Conservation (phyloP, 164 flowering plant genomes). For the Dillenia turbinata region DNA sequence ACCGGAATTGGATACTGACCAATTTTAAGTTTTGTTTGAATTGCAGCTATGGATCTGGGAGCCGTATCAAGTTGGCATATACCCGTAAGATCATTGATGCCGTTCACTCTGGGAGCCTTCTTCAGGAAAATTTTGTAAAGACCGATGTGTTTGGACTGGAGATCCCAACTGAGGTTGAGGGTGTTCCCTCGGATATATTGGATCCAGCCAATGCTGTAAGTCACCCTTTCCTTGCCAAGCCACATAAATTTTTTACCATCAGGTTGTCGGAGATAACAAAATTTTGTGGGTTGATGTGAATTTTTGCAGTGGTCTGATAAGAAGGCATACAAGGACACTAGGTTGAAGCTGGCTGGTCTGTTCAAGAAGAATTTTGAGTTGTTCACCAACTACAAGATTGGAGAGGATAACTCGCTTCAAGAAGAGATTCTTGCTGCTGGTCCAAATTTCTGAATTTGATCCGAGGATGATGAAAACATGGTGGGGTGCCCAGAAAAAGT, state of each 20-base stretch:
- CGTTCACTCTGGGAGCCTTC: slow-evolving; percentile 83
- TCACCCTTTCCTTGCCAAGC: not conserved
- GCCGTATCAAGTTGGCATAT: slow-evolving; percentile 73
- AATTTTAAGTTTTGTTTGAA: not conserved
- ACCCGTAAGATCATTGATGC: slow-evolving; percentile 93
- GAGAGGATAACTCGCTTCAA: slow-evolving; percentile 64
- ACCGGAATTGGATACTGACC: not conserved
- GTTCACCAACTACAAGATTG: slow-evolving; percentile 75
- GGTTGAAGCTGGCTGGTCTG: slow-evolving; percentile 78
- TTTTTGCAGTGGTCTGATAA: slow-evolving; percentile 78
- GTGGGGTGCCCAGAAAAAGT: too few relatives aligned
- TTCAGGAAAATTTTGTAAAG: slow-evolving; percentile 58
- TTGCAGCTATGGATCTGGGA: slow-evolving; percentile 83
- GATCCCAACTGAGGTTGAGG: slow-evolving; percentile 78
- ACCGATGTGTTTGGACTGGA: slow-evolving; percentile 87
- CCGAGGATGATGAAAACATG: too few relatives aligned
- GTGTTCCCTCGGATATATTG: slow-evolving; percentile 89
- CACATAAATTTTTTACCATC: not conserved
- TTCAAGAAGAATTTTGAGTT: slow-evolving; percentile 86
- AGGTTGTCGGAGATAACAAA: not conserved
- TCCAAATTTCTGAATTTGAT: slow-evolving; percentile 46
- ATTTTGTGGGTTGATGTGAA: not conserved
- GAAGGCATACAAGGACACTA: slow-evolving; percentile 62
- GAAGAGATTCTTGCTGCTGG: slow-evolving; percentile 95
- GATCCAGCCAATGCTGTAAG: slow-evolving; percentile 84